Percentiles rank a stretch among this genome's conserved stretches.
phyloP scores from a whole-genome alignment of 352 stramenopile genomes.

The Pythium monospermum region DNA sequence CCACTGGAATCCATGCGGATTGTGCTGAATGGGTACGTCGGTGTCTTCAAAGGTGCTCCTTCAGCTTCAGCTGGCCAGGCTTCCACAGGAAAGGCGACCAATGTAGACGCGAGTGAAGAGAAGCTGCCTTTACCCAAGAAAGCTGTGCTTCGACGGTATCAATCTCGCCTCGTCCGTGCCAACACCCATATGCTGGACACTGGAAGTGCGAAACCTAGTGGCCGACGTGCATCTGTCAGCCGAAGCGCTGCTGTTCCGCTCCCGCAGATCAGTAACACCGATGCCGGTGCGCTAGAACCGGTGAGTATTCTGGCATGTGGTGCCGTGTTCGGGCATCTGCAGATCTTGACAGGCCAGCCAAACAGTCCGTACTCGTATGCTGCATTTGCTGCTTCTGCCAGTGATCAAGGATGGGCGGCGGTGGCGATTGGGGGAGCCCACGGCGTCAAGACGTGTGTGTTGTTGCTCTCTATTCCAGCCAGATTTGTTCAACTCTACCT shows the following conservation, averaged over 20 bases:
- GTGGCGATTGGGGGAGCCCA: not conserved
- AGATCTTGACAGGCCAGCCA: conserved; percentile 30
- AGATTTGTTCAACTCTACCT: conserved; percentile 26
- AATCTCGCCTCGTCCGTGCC: conserved; percentile 29
- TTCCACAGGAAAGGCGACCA: not conserved
- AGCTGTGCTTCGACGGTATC: conserved; percentile 22
- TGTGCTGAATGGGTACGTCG: conserved; percentile 40
- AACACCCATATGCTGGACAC: conserved; percentile 19
- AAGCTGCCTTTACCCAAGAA: conserved; percentile 1
- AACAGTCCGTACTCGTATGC: conserved; percentile 38
- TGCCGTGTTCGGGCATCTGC: conserved; percentile 35
- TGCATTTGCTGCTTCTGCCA: conserved; percentile 26
- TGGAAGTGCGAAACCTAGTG: conserved; percentile 1
- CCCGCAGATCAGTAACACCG: not conserved
- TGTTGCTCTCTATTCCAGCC: conserved; percentile 30
- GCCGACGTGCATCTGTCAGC: conserved; percentile 9
- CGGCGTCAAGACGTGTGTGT: not conserved
- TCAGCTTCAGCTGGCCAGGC: not conserved
- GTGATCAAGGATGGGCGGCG: not conserved
- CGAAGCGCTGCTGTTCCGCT: not conserved
- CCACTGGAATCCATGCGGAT: conserved; percentile 26
- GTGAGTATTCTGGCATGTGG: conserved; percentile 33
- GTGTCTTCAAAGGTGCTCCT: conserved; percentile 28
- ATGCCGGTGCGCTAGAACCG: conserved; percentile 17
- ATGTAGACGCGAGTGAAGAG: not conserved